phyloP scores from a whole-genome alignment of 805 yeast genomes.

The Spathaspora sp. region DNA sequence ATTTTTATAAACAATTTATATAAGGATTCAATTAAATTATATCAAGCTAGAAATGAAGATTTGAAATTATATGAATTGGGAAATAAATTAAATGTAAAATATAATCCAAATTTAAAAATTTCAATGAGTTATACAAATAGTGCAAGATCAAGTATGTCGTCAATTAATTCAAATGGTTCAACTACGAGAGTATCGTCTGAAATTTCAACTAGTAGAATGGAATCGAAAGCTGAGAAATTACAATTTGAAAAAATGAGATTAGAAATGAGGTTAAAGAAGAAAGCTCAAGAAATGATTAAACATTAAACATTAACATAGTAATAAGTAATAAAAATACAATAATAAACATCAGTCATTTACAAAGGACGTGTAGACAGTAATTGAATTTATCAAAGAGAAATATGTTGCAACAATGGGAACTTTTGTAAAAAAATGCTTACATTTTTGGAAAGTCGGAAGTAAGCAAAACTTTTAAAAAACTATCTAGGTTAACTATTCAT shows the following conservation, averaged over 20 bases:
- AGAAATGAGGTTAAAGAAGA: constrained; percentile 46
- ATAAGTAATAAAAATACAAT: neutral
- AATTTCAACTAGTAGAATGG: constrained; percentile 6
- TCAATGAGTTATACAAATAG: constrained; percentile 22
- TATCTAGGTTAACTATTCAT: too few relatives aligned
- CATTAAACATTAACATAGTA: neutral
- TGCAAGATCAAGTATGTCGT: constrained; percentile 18
- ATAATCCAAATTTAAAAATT: constrained; percentile 34
- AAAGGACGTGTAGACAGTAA: too few relatives aligned
- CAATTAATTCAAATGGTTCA: constrained; percentile 9
- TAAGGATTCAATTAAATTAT: constrained; percentile 32
- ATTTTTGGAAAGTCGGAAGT: too few relatives aligned
- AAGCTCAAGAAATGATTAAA: constrained; percentile 33
- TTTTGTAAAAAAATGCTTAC: too few relatives aligned
- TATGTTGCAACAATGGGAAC: too few relatives aligned
- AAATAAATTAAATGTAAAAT: constrained; percentile 33
- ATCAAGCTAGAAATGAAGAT: constrained; percentile 30
- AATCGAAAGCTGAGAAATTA: constrained; percentile 30
- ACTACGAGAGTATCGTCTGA: constrained; percentile 2
- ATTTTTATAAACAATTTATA: constrained; percentile 24
- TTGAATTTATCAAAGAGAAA: too few relatives aligned
- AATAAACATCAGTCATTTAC: neutral
- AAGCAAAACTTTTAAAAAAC: too few relatives aligned
- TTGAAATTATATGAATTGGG: constrained; percentile 39
- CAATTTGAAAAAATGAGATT: constrained; percentile 43